A percentile compares a stretch with the other conserved stretches of the same genome.
These are phyloP conservation scores for Acanthamoeba royreba DNA, from an alignment of 208 protist species.

Conservation along the genomic window DNA sequence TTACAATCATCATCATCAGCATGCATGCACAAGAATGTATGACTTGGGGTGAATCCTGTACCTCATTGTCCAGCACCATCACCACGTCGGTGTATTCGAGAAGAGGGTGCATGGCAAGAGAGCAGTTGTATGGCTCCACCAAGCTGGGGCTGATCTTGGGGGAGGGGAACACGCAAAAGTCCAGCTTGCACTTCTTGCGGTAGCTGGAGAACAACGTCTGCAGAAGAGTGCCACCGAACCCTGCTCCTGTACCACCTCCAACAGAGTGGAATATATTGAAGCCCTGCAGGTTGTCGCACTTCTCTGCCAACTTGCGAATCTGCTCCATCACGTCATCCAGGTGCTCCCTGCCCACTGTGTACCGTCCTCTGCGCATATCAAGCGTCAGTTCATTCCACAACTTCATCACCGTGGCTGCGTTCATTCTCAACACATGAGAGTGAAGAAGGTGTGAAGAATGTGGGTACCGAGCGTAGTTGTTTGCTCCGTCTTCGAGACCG, in stretches of 20 bases:
- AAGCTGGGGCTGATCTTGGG: slow-evolving; percentile 92
- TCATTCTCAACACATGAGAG: too few relatives aligned
- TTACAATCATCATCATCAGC: too few relatives aligned
- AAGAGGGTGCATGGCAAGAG: slow-evolving; percentile 91
- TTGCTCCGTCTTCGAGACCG: slow-evolving; percentile 96
- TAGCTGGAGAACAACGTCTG: slow-evolving; percentile 96
- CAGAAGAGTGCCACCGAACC: slow-evolving; percentile 93
- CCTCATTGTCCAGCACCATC: slow-evolving; percentile 94
- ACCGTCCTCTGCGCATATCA: slow-evolving; percentile 88
- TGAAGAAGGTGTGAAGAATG: too few relatives aligned
- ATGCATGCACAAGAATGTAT: too few relatives aligned
- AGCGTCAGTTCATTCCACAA: too few relatives aligned
- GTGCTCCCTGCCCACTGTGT: slow-evolving; percentile 96
- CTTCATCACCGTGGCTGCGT: too few relatives aligned
- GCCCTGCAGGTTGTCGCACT: slow-evolving; percentile 94
- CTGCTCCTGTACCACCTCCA: slow-evolving; percentile 97
- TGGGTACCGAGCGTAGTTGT: slow-evolving; percentile 95
- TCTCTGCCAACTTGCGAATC: slow-evolving; percentile 95
- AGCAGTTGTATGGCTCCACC: slow-evolving; percentile 96
- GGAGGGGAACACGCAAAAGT: slow-evolving; percentile 92
- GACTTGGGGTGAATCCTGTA: too few relatives aligned
- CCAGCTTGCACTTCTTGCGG: slow-evolving; percentile 96
- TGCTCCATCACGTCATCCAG: slow-evolving; percentile 88
- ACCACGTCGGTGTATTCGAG: slow-evolving; percentile 91
- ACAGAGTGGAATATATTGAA: slow-evolving; percentile 89